Evolutionary conservation across 129 eudicot species (phyloP).

Genomic region (Escallonia rubra): DNA sequence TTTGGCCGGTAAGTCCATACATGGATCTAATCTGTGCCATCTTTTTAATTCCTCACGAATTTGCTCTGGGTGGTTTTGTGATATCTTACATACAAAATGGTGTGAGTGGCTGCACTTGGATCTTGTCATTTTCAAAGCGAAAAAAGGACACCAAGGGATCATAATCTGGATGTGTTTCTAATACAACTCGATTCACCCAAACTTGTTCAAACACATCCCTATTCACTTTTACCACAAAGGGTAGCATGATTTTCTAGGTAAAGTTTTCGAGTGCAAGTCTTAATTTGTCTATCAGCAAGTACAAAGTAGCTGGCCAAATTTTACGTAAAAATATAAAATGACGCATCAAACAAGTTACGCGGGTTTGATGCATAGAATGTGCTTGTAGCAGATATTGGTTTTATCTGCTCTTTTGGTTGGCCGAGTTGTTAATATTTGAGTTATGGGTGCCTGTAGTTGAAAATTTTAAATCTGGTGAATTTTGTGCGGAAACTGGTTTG

Average conservation of each 20-base stretch:
- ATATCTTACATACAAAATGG: neutral
- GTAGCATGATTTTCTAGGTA: neutral
- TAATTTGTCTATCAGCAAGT: neutral
- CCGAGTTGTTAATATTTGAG: no score
- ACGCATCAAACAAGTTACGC: neutral
- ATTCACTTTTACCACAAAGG: no score
- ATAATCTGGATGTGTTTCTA: neutral
- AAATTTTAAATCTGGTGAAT: slow-evolving; percentile 2
- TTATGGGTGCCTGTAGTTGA: slow-evolving; percentile 1
- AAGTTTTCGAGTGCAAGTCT: neutral
- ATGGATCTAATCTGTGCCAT: no score
- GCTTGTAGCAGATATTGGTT: neutral
- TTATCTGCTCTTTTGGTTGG: neutral
- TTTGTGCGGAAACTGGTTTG: slow-evolving; percentile 6
- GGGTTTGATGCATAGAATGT: neutral
- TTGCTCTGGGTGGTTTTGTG: neutral
- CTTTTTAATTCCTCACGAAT: neutral
- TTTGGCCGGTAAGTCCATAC: slow-evolving; percentile 81
- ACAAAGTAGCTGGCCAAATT: neutral
- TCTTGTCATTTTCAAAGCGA: neutral
- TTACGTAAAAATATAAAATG: neutral
- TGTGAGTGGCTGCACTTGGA: neutral
- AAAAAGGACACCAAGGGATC: neutral
- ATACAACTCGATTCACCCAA: neutral
- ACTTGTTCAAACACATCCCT: no score